Percentiles rank a stretch among this genome's conserved stretches.
These are phyloP conservation scores for Sicyos baderoa DNA, from an alignment of 306 rosid genomes.

Conservation along the genomic window DNA sequence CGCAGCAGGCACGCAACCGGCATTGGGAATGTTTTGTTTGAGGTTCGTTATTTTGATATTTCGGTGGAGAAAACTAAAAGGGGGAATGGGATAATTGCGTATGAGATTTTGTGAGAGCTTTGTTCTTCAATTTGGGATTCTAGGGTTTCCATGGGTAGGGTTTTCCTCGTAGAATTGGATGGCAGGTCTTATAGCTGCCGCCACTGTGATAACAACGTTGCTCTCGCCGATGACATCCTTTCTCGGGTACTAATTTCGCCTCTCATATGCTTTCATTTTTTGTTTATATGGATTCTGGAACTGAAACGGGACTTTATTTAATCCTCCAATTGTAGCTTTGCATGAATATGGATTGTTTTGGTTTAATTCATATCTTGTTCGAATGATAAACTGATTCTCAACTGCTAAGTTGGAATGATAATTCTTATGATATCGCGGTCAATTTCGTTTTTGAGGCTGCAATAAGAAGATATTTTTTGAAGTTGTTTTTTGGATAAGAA, in stretches of 20 bases:
- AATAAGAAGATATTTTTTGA: neutral
- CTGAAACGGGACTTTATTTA: neutral
- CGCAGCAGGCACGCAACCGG: too few relatives aligned
- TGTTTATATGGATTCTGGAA: too few relatives aligned
- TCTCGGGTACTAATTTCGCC: conserved; percentile 44
- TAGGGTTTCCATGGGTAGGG: conserved; percentile 53
- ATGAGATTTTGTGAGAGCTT: conserved; percentile 13
- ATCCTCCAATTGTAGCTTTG: neutral
- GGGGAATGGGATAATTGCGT: neutral
- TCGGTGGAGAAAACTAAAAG: neutral
- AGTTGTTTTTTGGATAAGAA: too few relatives aligned
- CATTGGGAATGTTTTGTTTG: too few relatives aligned
- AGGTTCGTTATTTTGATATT: conserved; percentile 9
- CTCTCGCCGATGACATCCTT: conserved; percentile 52
- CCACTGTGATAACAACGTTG: conserved; percentile 48
- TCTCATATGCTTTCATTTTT: neutral
- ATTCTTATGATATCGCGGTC: neutral
- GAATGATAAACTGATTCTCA: neutral
- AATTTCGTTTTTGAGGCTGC: neutral
- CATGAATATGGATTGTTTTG: neutral
- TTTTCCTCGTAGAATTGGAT: conserved; percentile 61
- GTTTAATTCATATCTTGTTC: neutral
- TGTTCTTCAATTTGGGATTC: conserved; percentile 5
- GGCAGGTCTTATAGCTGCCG: conserved; percentile 62
- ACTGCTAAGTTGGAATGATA: neutral